These are phyloP conservation scores for Salix exigua DNA, from an alignment of 345 rosid species.

Conservation along the genomic window DNA sequence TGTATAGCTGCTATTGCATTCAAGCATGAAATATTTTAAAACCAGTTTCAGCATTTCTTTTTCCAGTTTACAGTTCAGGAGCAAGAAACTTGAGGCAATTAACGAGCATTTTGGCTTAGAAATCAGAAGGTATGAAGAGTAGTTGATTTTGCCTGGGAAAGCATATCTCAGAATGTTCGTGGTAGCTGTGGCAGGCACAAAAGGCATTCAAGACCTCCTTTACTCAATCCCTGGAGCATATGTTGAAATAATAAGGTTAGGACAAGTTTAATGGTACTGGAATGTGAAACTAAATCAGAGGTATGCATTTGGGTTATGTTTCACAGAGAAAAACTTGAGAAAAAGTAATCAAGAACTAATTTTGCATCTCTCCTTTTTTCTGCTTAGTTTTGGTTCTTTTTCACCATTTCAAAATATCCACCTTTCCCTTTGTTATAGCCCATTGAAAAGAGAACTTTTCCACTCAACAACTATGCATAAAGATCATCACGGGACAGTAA, in stretches of 20 bases:
- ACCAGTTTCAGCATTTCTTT: background rate
- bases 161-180: background rate
- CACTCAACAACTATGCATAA: background rate
- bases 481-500: background rate
- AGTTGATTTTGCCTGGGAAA: background rate
- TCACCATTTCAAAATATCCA: background rate
- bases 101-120: conserved; percentile 10
- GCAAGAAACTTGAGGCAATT: background rate
- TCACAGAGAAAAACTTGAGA: background rate
- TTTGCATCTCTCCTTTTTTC: background rate
- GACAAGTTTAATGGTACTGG: background rate
- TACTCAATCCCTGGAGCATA: background rate
- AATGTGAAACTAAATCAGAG: background rate
- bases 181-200: background rate
- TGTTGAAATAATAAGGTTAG: background rate
- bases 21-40: too few species aligned
- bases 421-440: background rate
- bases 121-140: background rate
- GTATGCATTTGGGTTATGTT: background rate
- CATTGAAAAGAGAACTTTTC: background rate
- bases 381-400: background rate
- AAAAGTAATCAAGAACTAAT: background rate
- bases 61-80: background rate
- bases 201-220: background rate
- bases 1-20: too few species aligned